Conservation (phyloP, 176 grass and related monocot genomes). For the Aegilops speltoides region DNA sequence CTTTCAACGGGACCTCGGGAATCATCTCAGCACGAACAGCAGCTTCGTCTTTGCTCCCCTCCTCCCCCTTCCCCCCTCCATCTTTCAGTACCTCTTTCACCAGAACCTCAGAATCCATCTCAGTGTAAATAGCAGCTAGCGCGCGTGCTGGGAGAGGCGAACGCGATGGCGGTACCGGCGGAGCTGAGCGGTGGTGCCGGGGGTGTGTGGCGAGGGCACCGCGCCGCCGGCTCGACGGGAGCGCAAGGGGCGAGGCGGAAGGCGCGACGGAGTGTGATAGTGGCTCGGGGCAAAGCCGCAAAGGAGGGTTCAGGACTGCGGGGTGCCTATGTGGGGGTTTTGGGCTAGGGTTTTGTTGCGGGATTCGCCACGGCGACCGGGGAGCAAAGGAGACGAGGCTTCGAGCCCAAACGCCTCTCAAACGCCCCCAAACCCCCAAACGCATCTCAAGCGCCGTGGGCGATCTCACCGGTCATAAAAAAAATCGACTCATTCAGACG, state of each 20-base stretch:
- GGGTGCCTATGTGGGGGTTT: not conserved
- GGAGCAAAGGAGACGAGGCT: too few species aligned
- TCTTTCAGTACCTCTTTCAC: too few species aligned
- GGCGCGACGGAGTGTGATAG: not conserved
- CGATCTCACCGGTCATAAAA: too few species aligned
- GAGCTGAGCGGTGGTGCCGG: not conserved
- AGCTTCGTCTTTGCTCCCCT: too few species aligned
- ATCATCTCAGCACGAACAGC: not conserved
- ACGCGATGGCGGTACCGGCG: not conserved
- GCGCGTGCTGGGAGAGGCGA: not conserved
- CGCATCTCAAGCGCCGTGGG: too few species aligned
- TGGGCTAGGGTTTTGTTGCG: slow-evolving; percentile 5
- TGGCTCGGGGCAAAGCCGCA: not conserved
- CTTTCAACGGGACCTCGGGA: not conserved
- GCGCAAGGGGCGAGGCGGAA: not conserved
- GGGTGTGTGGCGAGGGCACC: not conserved
- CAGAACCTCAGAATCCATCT: too few species aligned
- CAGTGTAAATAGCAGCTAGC: too few species aligned
- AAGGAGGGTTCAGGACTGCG: not conserved
- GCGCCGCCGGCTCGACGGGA: not conserved
- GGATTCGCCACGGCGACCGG: not conserved
- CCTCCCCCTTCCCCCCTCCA: too few species aligned
- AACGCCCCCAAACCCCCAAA: too few species aligned
- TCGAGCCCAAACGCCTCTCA: too few species aligned
- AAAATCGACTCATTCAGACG: too few species aligned